Conservation (phyloP, 106 monocot genomes). For the Triglochin maritima region DNA sequence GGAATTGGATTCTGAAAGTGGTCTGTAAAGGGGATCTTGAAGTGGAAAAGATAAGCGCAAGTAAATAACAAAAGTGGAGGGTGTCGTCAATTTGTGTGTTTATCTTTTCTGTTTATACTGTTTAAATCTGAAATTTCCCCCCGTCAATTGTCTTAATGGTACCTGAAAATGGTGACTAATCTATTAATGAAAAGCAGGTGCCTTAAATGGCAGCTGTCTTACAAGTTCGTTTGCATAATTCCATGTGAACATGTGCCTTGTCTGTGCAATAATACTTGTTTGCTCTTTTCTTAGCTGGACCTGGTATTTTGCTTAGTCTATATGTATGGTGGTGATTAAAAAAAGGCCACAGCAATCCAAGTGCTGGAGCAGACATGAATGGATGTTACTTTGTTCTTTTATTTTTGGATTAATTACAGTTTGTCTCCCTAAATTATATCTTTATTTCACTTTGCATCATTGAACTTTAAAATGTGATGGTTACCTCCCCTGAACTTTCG, state of each 20-base stretch:
- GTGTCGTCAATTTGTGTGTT: not conserved
- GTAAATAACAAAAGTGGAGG: not conserved
- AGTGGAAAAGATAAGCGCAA: not conserved
- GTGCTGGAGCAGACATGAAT: no score
- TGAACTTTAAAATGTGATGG: no score
- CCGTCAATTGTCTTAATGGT: not conserved
- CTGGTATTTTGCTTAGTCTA: no score
- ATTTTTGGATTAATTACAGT: no score
- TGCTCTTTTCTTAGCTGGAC: not conserved
- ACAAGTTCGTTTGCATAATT: not conserved
- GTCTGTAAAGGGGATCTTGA: not conserved
- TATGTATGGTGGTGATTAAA: no score
- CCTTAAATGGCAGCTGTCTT: not conserved
- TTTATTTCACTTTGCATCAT: no score
- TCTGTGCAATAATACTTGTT: not conserved
- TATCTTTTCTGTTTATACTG: not conserved
- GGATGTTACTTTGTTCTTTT: no score
- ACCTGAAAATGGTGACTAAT: no score
- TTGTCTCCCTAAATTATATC: no score
- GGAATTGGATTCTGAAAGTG: not conserved
- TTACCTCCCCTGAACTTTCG: no score
- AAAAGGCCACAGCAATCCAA: no score
- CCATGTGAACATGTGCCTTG: slow-evolving; percentile 11
- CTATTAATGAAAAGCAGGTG: no score
- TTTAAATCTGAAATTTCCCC: not conserved